Percentiles rank a stretch among this genome's conserved stretches.
Conservation (phyloP, 257 asterid genomes). For the Nicotiana paniculata region DNA sequence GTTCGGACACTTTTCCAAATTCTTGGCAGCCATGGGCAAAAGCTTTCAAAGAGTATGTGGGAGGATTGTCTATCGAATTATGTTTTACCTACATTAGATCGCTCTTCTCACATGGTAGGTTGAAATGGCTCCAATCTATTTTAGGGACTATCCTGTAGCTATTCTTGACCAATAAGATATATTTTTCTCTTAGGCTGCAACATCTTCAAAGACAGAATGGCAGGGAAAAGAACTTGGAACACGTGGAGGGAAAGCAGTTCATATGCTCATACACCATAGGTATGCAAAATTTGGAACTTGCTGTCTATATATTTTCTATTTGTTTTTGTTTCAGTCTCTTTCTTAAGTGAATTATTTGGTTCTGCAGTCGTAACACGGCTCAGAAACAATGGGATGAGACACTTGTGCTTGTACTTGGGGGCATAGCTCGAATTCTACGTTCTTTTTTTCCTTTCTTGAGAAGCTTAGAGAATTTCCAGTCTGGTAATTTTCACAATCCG, state of each 20-base stretch:
- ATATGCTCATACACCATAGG: slow-evolving; percentile 99
- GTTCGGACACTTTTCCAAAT: slow-evolving; percentile 94
- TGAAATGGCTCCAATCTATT: slow-evolving; percentile 7
- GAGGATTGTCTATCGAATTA: slow-evolving; percentile 86
- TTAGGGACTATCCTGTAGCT: slow-evolving; percentile 8
- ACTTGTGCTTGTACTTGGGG: slow-evolving; percentile 89
- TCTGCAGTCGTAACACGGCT: slow-evolving; percentile 92
- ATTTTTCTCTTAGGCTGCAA: slow-evolving; percentile 62
- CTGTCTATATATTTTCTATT: neutral
- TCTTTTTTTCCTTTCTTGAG: slow-evolving; percentile 75
- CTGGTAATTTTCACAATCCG: slow-evolving; percentile 38
- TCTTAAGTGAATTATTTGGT: slow-evolving; percentile 8
- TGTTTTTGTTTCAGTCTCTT: neutral
- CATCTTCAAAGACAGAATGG: slow-evolving; percentile 99
- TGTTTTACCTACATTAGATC: slow-evolving; percentile 82
- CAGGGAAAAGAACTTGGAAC: slow-evolving; percentile 98
- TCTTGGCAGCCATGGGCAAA: slow-evolving; percentile 97
- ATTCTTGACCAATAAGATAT: slow-evolving; percentile 18
- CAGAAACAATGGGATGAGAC: slow-evolving; percentile 99
- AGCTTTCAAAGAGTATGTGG: slow-evolving; percentile 89
- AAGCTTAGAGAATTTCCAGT: slow-evolving; percentile 60
- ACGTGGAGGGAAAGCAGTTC: slow-evolving; percentile 93
- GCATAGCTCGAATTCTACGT: slow-evolving; percentile 84
- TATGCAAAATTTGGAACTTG: slow-evolving; percentile 17
- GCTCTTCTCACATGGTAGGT: slow-evolving; percentile 86